Evolutionary conservation across 805 yeast genomes (phyloP).

Genomic region (Wickerhamomyces ciferrii): DNA sequence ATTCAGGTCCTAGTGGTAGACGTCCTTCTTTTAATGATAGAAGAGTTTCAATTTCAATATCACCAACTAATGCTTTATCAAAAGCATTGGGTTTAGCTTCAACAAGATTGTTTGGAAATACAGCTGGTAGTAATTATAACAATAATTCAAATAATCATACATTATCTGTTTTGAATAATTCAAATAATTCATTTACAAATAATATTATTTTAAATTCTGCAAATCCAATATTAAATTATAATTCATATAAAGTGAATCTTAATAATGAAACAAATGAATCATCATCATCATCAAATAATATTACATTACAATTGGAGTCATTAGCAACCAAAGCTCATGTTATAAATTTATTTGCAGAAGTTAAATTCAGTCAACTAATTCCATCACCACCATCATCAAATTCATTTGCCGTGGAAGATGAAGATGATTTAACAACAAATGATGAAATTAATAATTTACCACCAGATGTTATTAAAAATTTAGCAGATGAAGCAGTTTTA

Average conservation of each 20-base stretch:
- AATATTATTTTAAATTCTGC: slow-evolving; percentile 10
- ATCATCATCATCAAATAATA: no score
- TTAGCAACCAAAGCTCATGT: slow-evolving; percentile 90
- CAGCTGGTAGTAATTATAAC: slow-evolving; percentile 15
- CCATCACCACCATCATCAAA: slow-evolving; percentile 50
- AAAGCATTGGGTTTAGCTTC: slow-evolving; percentile 87
- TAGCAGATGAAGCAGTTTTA: slow-evolving; percentile 83
- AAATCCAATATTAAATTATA: slow-evolving; percentile 6
- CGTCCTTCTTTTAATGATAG: slow-evolving; percentile 61
- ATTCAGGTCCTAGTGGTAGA: slow-evolving; percentile 32
- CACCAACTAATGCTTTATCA: slow-evolving; percentile 85
- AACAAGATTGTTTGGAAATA: slow-evolving; percentile 71
- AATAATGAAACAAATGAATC: slow-evolving; percentile 33
- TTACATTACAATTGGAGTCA: slow-evolving; percentile 52
- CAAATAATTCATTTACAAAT: slow-evolving; percentile 17
- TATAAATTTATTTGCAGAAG: slow-evolving; percentile 82
- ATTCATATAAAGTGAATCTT: neutral
- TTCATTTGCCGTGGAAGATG: slow-evolving; percentile 31
- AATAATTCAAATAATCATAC: neutral
- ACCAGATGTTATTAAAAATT: slow-evolving; percentile 45
- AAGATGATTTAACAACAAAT: slow-evolving; percentile 17
- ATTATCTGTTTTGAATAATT: slow-evolving; percentile 12
- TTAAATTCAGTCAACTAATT: slow-evolving; percentile 78
- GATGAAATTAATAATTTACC: slow-evolving; percentile 33
- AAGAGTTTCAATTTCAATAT: slow-evolving; percentile 56